Evolutionary conservation across 2,329 filamentous ascomycete species (phyloP).

Genomic region (Falciphora oryzae): DNA sequence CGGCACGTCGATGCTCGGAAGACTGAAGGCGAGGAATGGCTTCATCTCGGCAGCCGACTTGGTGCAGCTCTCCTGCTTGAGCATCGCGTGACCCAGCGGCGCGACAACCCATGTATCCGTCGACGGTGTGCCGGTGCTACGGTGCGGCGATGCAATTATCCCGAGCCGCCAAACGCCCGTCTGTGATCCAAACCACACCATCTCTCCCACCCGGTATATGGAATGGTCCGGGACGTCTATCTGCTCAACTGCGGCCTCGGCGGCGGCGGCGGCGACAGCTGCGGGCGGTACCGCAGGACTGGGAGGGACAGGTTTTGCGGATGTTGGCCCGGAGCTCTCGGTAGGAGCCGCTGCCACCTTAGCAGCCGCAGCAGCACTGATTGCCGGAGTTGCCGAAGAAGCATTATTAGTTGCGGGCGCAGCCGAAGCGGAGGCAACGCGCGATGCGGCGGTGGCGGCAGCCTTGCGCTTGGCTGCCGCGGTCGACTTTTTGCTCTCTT

Average conservation of each 20-base stretch:
- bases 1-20: slow-evolving; percentile 22
- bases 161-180: slow-evolving; percentile 29
- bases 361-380: background rate
- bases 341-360: slow-evolving; percentile 7
- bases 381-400: background rate
- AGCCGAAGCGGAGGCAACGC: background rate
- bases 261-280: slow-evolving; percentile 6
- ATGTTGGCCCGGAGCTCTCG: slow-evolving; percentile 1
- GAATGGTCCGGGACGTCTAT: background rate
- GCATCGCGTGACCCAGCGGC: slow-evolving; percentile 24
- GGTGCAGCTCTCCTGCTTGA: slow-evolving; percentile 17
- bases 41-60: slow-evolving; percentile 25
- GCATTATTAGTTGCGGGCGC: background rate
- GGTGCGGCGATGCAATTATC: slow-evolving; percentile 20
- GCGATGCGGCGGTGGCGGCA: background rate
- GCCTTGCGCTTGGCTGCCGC: slow-evolving; percentile 6
- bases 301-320: slow-evolving; percentile 8
- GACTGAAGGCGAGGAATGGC: slow-evolving; percentile 32
- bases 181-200: slow-evolving; percentile 29
- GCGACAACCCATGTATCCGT: slow-evolving; percentile 22
- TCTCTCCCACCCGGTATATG: slow-evolving; percentile 28
- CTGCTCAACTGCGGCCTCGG: background rate
- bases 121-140: slow-evolving; percentile 8
- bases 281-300: background rate
- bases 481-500: slow-evolving; percentile 5